Conservation (phyloP, 202 grass and related monocot genomes). For the Zizania palustris region DNA sequence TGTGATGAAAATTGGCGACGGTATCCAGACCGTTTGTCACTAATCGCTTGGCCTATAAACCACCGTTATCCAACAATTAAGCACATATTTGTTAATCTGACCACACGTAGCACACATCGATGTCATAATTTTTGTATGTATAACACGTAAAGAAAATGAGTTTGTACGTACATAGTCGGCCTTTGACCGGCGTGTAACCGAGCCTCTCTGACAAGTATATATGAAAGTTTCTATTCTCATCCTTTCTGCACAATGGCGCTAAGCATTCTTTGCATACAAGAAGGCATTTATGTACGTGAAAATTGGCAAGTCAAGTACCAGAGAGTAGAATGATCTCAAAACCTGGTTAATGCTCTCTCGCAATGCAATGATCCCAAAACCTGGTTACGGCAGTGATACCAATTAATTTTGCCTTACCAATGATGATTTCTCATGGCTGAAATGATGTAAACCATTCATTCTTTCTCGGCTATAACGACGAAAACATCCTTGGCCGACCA, state of each 20-base stretch:
- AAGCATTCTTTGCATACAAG: background rate
- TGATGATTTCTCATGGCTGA: background rate
- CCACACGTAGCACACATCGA: too few species aligned
- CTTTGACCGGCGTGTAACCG: too few species aligned
- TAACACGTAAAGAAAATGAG: too few species aligned
- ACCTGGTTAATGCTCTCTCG: too few species aligned
- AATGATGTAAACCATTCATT: conserved; percentile 37
- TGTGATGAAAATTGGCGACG: too few species aligned
- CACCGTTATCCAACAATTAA: too few species aligned
- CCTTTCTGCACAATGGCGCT: background rate
- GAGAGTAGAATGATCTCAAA: background rate
- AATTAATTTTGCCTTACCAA: background rate
- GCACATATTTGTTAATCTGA: too few species aligned
- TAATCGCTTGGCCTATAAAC: too few species aligned
- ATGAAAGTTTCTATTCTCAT: background rate
- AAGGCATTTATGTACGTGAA: background rate
- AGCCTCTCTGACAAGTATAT: too few species aligned
- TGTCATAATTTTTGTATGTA: too few species aligned
- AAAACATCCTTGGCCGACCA: conserved; percentile 70
- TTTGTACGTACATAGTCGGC: too few species aligned
- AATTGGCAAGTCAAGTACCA: background rate
- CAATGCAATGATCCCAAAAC: background rate
- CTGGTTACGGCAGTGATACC: background rate
- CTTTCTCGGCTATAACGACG: conserved; percentile 74
- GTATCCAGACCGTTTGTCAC: too few species aligned